phyloP scores from a whole-genome alignment of 306 rosid genomes.

The Herpetospermum pedunculosum region DNA sequence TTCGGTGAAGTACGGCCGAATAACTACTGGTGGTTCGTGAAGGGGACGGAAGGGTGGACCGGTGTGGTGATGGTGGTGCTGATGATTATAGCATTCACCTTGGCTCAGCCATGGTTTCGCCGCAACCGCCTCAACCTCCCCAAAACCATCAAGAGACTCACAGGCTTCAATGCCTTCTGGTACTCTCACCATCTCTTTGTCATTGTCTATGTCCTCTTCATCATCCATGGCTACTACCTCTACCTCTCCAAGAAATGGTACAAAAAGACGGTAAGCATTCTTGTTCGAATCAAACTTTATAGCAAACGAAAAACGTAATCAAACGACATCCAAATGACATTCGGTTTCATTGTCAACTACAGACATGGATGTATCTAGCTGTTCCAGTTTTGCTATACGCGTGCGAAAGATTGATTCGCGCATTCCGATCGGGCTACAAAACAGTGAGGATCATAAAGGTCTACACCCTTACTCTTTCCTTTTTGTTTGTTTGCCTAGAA shows the following conservation, averaged over 20 bases:
- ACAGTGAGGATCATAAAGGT: slow-evolving; percentile 66
- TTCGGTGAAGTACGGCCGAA: slow-evolving; percentile 51
- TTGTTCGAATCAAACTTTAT: neutral
- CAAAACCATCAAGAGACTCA: slow-evolving; percentile 44
- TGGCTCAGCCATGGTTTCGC: slow-evolving; percentile 90
- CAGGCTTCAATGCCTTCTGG: slow-evolving; percentile 94
- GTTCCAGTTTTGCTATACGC: slow-evolving; percentile 65
- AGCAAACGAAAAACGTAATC: neutral
- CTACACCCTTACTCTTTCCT: neutral
- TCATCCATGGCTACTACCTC: slow-evolving; percentile 63
- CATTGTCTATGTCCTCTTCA: slow-evolving; percentile 64
- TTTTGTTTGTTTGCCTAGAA: neutral
- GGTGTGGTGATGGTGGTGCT: slow-evolving; percentile 67
- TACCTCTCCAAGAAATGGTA: slow-evolving; percentile 79
- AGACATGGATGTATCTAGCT: slow-evolving; percentile 91
- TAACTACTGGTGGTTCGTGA: slow-evolving; percentile 88
- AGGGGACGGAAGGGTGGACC: slow-evolving; percentile 84
- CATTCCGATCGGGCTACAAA: slow-evolving; percentile 62
- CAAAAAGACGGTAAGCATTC: slow-evolving; percentile 58
- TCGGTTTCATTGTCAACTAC: neutral
- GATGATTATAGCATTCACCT: slow-evolving; percentile 63
- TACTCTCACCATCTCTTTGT: slow-evolving; percentile 84
- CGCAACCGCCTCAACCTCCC: slow-evolving; percentile 55
- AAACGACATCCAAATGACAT: neutral
- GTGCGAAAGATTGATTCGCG: slow-evolving; percentile 75